phyloP scores from a whole-genome alignment of 1,284 basidiomycete genomes.

The Microbotryum saponariae region DNA sequence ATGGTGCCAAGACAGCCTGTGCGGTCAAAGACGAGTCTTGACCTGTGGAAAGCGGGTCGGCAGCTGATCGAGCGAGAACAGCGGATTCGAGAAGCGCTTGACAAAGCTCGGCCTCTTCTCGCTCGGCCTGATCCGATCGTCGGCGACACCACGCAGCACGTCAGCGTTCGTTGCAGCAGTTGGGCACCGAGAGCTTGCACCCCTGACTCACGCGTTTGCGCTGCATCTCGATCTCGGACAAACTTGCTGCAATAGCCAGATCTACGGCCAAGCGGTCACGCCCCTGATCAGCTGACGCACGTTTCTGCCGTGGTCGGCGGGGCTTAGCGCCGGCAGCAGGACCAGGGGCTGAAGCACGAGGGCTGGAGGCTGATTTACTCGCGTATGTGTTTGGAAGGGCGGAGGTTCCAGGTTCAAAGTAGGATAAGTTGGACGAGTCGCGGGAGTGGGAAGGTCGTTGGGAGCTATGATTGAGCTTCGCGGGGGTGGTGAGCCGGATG shows the following conservation, averaged over 20 bases:
- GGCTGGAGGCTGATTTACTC: not conserved
- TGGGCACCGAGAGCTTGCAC: not conserved
- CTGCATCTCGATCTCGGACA: not conserved
- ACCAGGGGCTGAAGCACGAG: not conserved
- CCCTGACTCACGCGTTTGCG: not conserved
- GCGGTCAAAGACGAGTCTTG: not conserved
- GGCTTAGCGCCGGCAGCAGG: not conserved
- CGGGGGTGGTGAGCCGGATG: not conserved
- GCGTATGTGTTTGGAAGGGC: not conserved
- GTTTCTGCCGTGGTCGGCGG: not conserved
- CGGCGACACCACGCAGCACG: too few relatives aligned
- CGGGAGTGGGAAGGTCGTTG: too few relatives aligned
- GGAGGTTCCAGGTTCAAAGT: not conserved
- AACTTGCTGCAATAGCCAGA: not conserved
- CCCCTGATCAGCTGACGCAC: not conserved
- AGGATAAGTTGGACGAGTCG: not conserved
- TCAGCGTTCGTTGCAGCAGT: not conserved
- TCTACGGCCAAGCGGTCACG: not conserved
- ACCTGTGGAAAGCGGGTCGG: too few relatives aligned
- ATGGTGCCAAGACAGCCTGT: not conserved
- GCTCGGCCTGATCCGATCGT: not conserved
- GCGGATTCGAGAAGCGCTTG: slow-evolving; percentile 6
- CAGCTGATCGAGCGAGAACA: too few relatives aligned
- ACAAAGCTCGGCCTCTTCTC: slow-evolving; percentile 4
- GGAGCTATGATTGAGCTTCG: not conserved